A percentile compares a stretch with the other conserved stretches of the same genome.
phyloP scores from a whole-genome alignment of 805 yeast species.

The Yarrowia divulgata region DNA sequence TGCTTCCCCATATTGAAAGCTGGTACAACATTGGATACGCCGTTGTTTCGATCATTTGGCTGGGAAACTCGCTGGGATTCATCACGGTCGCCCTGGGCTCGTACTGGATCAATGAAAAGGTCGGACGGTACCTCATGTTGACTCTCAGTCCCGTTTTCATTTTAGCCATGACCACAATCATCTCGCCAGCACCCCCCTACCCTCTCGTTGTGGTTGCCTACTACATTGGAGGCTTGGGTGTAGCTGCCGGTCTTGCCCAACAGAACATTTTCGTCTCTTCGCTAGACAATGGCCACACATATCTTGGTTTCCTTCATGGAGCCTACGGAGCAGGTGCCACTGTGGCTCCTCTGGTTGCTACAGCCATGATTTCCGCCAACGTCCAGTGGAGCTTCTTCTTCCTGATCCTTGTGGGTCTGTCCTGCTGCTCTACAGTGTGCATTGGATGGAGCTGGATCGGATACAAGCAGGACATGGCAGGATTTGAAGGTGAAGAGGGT shows the following conservation, averaged over 20 bases:
- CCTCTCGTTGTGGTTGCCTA: conserved; percentile 8
- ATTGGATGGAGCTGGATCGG: conserved; percentile 56
- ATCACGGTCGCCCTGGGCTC: conserved; percentile 24
- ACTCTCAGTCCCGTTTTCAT: conserved; percentile 18
- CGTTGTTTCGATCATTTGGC: conserved; percentile 27
- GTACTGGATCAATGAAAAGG: conserved; percentile 25
- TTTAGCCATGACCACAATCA: conserved; percentile 22
- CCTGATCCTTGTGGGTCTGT: conserved; percentile 56
- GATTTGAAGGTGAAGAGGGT: conserved; percentile 17
- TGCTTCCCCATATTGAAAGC: conserved; percentile 31
- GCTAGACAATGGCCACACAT: conserved; percentile 5
- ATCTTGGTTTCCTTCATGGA: conserved; percentile 71
- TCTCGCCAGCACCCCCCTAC: conserved; percentile 24
- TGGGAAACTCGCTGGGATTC: conserved; percentile 32
- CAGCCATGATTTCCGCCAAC: conserved; percentile 59
- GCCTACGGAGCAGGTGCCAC: conserved; percentile 77
- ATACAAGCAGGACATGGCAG: conserved; percentile 43
- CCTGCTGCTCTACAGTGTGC: conserved; percentile 50
- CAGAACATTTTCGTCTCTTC: conserved; percentile 27
- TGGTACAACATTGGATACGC: conserved; percentile 33
- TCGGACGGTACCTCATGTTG: conserved; percentile 22
- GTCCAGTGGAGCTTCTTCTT: conserved; percentile 63
- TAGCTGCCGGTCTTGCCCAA: conserved; percentile 24
- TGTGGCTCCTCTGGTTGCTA: conserved; percentile 68
- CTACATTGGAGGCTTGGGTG: conserved; percentile 28